phyloP scores from a whole-genome alignment of 2,329 filamentous ascomycete genomes.

The Aspergillus amoenus region DNA sequence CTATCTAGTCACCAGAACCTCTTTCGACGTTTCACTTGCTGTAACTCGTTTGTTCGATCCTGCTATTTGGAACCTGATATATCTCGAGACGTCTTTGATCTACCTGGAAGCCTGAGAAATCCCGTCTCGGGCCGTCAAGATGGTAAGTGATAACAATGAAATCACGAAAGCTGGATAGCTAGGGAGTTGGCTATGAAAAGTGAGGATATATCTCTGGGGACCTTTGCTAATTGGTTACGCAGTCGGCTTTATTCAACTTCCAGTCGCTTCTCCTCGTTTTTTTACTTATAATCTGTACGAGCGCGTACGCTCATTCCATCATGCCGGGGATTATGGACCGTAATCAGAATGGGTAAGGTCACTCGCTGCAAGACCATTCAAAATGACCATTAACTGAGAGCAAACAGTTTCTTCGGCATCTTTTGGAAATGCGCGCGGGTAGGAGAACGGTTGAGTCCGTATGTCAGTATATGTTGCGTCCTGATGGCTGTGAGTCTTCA shows the following conservation, averaged over 20 bases:
- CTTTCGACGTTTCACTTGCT: background rate
- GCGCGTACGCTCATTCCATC: conserved; percentile 87
- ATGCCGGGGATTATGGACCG: conserved; percentile 87
- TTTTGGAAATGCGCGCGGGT: conserved; percentile 96
- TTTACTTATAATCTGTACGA: conserved; percentile 92
- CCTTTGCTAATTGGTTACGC: conserved; percentile 7
- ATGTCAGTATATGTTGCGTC: conserved; percentile 90
- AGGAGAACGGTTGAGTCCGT: conserved; percentile 89
- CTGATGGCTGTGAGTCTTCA: conserved; percentile 78
- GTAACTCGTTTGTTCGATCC: background rate
- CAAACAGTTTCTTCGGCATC: conserved; percentile 68
- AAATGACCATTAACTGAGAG: background rate
- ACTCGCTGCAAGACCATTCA: conserved; percentile 20
- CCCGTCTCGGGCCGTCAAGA: conserved; percentile 20
- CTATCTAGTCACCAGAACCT: background rate
- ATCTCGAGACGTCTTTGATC: background rate
- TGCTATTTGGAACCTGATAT: background rate
- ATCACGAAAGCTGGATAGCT: background rate
- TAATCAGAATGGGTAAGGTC: conserved; percentile 78
- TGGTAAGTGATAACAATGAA: conserved; percentile 26
- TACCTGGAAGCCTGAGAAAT: background rate
- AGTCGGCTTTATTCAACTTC: conserved; percentile 99
- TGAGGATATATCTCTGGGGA: background rate
- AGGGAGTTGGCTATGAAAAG: background rate
- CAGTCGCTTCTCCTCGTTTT: conserved; percentile 93